Evolutionary conservation across 2,329 filamentous ascomycete genomes (phyloP).

Genomic region (Pestalotiopsis sp.): DNA sequence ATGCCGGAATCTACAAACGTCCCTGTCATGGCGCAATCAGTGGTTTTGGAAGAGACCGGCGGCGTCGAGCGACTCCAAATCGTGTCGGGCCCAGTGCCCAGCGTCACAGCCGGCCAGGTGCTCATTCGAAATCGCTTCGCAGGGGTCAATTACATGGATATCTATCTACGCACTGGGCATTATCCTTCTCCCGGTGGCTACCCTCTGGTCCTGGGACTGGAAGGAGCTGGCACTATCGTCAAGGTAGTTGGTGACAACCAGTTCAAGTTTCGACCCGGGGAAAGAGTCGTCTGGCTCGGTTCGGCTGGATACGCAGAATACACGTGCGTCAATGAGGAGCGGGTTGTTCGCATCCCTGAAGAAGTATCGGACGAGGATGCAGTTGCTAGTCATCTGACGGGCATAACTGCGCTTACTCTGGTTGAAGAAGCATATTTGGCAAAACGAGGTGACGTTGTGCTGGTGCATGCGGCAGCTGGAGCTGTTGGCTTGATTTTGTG

Average conservation of each 20-base stretch:
- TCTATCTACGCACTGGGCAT: background rate
- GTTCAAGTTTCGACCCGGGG: background rate
- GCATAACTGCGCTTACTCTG: background rate
- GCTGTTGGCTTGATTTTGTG: background rate
- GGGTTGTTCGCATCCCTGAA: background rate
- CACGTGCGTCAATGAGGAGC: background rate
- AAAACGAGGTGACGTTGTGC: background rate
- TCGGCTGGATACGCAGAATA: background rate
- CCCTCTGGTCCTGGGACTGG: background rate
- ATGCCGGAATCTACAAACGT: background rate
- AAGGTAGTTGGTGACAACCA: background rate
- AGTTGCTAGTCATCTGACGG: background rate
- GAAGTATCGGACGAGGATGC: background rate
- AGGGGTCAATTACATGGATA: background rate
- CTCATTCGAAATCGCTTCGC: background rate
- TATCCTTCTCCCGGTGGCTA: background rate
- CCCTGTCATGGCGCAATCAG: background rate
- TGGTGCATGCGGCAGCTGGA: background rate
- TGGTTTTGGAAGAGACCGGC: background rate
- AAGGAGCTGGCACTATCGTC: background rate
- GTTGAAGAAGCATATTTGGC: background rate
- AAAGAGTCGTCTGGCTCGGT: background rate
- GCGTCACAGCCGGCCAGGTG: background rate
- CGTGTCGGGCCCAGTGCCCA: background rate
- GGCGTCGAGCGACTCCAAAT: background rate